A percentile compares a stretch with the other conserved stretches of the same genome.
phyloP scores from a whole-genome alignment of 2,329 filamentous ascomycete species.

The Tolypocladium paradoxum region DNA sequence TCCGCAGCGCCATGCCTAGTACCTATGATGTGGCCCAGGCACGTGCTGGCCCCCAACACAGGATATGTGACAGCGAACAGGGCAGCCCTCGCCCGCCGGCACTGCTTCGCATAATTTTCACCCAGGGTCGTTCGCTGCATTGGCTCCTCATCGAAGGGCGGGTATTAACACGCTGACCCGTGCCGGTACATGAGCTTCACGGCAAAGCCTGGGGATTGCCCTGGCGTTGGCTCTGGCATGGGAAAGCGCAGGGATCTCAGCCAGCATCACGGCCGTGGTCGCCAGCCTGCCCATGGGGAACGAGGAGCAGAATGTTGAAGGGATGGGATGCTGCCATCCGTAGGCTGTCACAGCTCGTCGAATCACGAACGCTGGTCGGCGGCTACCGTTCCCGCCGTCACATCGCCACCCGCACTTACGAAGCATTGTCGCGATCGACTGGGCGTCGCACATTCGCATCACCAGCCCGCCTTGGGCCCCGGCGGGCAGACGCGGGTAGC shows the following conservation, averaged over 20 bases:
- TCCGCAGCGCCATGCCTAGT: too few species aligned
- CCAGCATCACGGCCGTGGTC: background rate
- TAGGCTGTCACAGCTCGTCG: too few species aligned
- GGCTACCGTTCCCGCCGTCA: background rate
- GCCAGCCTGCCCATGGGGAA: background rate
- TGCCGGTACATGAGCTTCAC: background rate
- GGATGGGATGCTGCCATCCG: background rate
- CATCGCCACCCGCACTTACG: too few species aligned
- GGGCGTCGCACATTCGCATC: background rate
- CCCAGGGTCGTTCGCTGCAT: too few species aligned
- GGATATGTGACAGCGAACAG: too few species aligned
- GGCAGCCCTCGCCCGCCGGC: too few species aligned
- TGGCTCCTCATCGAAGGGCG: too few species aligned
- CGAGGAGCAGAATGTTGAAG: background rate
- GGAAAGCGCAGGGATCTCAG: background rate
- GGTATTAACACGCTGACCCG: too few species aligned
- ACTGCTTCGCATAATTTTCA: too few species aligned
- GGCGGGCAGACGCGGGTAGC: background rate
- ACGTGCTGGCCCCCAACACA: too few species aligned
- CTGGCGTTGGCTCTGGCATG: background rate
- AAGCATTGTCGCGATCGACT: background rate
- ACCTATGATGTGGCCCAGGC: too few species aligned
- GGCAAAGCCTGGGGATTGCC: background rate
- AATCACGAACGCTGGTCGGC: background rate
- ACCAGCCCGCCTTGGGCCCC: background rate